A percentile compares a stretch with the other conserved stretches of the same genome.
phyloP scores from a whole-genome alignment of 352 stramenopile genomes.

The Phytophthora boehmeriae region DNA sequence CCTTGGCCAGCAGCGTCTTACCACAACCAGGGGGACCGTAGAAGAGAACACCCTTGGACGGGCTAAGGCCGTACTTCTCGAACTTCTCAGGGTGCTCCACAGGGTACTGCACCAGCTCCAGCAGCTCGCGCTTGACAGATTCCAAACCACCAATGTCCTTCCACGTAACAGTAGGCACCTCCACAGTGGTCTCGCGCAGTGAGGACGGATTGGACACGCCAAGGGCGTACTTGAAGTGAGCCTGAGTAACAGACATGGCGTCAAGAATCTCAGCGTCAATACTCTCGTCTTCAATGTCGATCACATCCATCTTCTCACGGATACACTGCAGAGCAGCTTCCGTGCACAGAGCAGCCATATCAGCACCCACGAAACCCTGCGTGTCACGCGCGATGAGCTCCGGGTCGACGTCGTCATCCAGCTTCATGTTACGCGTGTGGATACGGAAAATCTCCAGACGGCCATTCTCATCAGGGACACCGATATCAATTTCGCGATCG shows the following conservation, averaged over 20 bases:
- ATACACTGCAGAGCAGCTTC: slow-evolving; percentile 99
- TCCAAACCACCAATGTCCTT: slow-evolving; percentile 99
- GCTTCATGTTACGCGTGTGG: slow-evolving; percentile 99
- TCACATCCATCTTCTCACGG: slow-evolving; percentile 99
- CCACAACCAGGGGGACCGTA: slow-evolving; percentile 99
- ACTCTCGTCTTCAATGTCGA: slow-evolving; percentile 99
- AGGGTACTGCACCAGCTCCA: slow-evolving; percentile 99
- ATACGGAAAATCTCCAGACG: slow-evolving; percentile 99
- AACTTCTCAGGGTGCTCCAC: slow-evolving; percentile 99
- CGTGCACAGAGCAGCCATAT: slow-evolving; percentile 99
- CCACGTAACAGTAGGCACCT: slow-evolving; percentile 98
- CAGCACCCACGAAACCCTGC: slow-evolving; percentile 99
- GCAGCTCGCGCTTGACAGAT: slow-evolving; percentile 98
- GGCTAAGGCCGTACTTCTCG: slow-evolving; percentile 96
- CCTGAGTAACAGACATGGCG: slow-evolving; percentile 98
- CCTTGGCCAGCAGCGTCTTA: slow-evolving; percentile 99
- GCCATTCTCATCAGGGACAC: slow-evolving; percentile 98
- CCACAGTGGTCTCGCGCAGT: slow-evolving; percentile 98
- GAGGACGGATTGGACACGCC: slow-evolving; percentile 98
- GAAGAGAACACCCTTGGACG: slow-evolving; percentile 98
- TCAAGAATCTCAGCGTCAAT: slow-evolving; percentile 99
- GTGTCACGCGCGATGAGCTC: slow-evolving; percentile 98
- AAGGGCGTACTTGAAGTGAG: slow-evolving; percentile 99
- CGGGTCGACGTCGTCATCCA: slow-evolving; percentile 98
- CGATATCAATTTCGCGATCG: slow-evolving; percentile 99